Evolutionary conservation across 2,329 filamentous ascomycete genomes (phyloP), one percentile per base, ranked within the genome.

Genomic region (Hypomyces perniciosus): DNA sequence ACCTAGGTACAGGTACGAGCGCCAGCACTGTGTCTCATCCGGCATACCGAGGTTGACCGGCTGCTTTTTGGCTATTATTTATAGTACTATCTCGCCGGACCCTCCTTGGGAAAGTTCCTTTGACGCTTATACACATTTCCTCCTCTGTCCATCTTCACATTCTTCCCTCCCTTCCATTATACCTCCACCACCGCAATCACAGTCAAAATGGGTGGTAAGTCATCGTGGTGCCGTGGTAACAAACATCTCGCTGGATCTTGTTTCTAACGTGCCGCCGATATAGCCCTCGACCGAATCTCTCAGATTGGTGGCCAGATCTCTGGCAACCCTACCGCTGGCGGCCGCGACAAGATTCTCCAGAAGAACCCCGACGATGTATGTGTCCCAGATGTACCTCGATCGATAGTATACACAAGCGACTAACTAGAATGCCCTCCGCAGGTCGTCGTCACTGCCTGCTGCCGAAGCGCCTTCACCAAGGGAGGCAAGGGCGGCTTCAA

Each of bases 401-500:
- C 20, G 5, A 8, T 20, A 6, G 6, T 8, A 37, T 37, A 13
- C 10, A 26, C n/a, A 20, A 35, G 43, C 44, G 40, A 42, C 45
- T 20, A 45, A 20, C 4, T 33, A 8, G 9, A 37, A 38, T 29
- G 9, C 27, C 3, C 20, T 2, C 10, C 3, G n/a, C 46, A 84
- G 81, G 83, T 97, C 59, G 93, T 99, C 63, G 84, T 99, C 56
- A 97, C 93, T 56, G 89, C 88, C 59, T 89, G 88, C 60, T 88
- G 96, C 64, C 90, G 93, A 62, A 95, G 90, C 12, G 83, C 93
- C 63, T 84, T 97, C 71, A 96, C 90, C 59, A 95, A 90, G 72
- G 92, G 90, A 60, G 90, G 91, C 63, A 91, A 90, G 73, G 93
- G 93, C 60, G 86, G 84, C 45, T 93, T 99, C 79, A 97, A 97